Base-by-base conservation (phyloP, 2,329 filamentous ascomycete genomes). In the Aspergillus terreus region DNA sequence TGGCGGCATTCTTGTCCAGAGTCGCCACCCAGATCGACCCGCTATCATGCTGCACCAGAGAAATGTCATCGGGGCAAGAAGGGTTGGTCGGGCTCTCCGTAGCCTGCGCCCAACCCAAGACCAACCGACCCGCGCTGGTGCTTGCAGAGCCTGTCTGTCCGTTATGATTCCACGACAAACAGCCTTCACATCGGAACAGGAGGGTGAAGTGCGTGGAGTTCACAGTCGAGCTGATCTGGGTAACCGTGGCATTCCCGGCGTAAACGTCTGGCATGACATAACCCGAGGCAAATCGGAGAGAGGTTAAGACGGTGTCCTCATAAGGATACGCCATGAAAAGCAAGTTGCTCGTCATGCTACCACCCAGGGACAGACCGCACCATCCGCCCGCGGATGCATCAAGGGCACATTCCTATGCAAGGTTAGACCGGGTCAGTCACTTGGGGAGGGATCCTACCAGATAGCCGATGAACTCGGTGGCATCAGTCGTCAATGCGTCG, bases 111-210 rank as follows among this genome's bases (percentile, higher is more conserved):
- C 81, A 84, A 6, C 82, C 83, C 15, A 85, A 66, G 23, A 82
- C 66, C 12, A 80, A 64, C 15, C 63, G 58, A 1, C 76, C 76
- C 2, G 56, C 60, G 43, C 69, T 77, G 11, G 80, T 82, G 4
- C 72, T 71, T 2, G 73, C 71, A 3, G 69, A 71, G 0, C 73
- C 73, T 1, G 67, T 70, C 33, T 71, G 69, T 3, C 77, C 77
- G 23, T 76, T 71, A 38, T 82, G 73, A 57, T 79, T 69, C 78
- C 81, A 84, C 1, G 72, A 60, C 19, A 82, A 71, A 64, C 81
- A 84, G 57, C 76, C 75, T 57, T 83, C 68, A 68, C 85, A 88
- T 44, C 82, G 78, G 71, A 86, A 88, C n/a, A 86, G 77, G 44
- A 87, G 63, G 43, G 79, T 79, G 65, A 82, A 88, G 57, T 80